A percentile compares a stretch with the other conserved stretches of the same genome.
These are phyloP conservation scores for Zygosaccharomyces bisporus DNA, from an alignment of 805 yeast genomes.

Conservation along the genomic window DNA sequence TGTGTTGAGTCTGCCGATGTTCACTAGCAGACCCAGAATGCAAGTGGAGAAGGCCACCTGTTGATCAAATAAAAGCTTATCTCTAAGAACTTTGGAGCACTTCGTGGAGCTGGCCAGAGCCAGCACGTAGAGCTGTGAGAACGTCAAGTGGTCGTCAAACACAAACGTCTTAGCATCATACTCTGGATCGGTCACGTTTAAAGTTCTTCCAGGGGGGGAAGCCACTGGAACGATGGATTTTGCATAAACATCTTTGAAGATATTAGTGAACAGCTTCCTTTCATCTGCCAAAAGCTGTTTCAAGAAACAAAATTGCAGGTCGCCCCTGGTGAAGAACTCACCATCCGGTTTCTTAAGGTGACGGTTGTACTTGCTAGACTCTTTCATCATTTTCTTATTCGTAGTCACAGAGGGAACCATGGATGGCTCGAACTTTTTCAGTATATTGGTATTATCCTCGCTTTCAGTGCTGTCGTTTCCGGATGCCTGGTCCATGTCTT, in stretches of 20 bases:
- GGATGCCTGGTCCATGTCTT: conserved; percentile 13
- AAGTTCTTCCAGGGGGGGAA: conserved; percentile 35
- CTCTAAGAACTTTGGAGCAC: conserved; percentile 78
- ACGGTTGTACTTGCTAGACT: conserved; percentile 34
- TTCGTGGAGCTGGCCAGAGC: conserved; percentile 79
- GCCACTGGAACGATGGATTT: conserved; percentile 32
- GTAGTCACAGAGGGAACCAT: conserved; percentile 17
- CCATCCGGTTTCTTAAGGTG: conserved; percentile 88
- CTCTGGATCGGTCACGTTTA: conserved; percentile 32
- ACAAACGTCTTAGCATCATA: conserved; percentile 39
- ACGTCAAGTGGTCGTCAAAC: conserved; percentile 53
- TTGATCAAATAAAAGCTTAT: conserved; percentile 61
- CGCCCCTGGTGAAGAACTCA: conserved; percentile 84
- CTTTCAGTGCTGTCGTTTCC: conserved; percentile 22
- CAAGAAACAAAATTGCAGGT: conserved; percentile 80
- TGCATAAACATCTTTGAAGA: conserved; percentile 44
- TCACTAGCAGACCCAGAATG: conserved; percentile 80
- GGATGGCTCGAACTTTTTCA: conserved; percentile 8
- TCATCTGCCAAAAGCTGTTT: conserved; percentile 59
- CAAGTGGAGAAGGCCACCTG: conserved; percentile 67
- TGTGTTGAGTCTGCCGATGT: conserved; percentile 91
- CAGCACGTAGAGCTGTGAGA: conserved; percentile 77
- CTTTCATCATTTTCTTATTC: conserved; percentile 20
- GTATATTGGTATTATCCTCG: conserved; percentile 18
- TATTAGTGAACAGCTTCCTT: conserved; percentile 63